Conservation (phyloP, 129 eudicot genomes). For the Apium graveolens region DNA sequence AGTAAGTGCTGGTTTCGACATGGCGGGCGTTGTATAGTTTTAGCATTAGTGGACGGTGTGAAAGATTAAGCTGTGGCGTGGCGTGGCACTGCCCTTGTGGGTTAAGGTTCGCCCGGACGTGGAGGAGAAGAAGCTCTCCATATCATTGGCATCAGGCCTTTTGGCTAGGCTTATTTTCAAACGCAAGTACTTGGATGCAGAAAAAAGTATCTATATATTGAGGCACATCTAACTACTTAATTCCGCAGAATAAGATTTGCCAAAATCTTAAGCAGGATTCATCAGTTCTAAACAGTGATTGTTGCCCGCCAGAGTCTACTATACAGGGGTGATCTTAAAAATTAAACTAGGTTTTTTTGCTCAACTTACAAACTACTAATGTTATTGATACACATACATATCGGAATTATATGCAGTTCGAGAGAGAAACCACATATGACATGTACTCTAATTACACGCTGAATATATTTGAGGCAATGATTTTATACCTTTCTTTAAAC, state of each 20-base stretch:
- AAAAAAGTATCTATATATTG: neutral
- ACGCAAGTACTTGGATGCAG: neutral
- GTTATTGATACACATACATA: neutral
- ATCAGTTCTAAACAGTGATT: neutral
- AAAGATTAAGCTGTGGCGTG: neutral
- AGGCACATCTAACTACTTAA: neutral
- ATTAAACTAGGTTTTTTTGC: neutral
- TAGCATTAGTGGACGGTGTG: neutral
- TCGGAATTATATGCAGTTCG: neutral
- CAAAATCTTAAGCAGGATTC: neutral
- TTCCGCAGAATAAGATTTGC: neutral
- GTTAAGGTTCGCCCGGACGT: neutral
- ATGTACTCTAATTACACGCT: neutral
- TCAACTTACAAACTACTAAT: neutral
- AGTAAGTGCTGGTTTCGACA: slow-evolving; percentile 19
- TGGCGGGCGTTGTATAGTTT: neutral
- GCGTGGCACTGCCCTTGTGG: neutral
- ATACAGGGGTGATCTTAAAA: neutral
- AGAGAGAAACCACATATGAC: neutral
- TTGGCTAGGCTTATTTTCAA: neutral
- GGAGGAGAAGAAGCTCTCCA: neutral
- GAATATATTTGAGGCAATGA: no score
- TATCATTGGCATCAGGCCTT: neutral
- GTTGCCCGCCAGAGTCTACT: neutral
- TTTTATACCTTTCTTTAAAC: no score